Conservation (phyloP, 768 basidiomycete genomes). For the Pluteus cervinus region DNA sequence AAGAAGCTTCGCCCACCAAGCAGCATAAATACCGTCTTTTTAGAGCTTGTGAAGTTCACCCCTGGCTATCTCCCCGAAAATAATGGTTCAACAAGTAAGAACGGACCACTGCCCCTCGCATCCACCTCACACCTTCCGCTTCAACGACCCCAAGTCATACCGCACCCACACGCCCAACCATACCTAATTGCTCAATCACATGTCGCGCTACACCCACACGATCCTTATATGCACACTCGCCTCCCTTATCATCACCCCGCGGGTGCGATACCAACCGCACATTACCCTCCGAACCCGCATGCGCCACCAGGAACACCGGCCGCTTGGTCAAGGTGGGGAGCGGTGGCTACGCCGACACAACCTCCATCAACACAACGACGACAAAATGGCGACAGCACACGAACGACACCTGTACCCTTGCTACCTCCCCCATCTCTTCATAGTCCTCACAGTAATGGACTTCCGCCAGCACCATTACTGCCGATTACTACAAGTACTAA, state of each 20-base stretch:
- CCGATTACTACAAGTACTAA: too few relatives aligned
- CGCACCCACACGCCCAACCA: constrained; percentile 7
- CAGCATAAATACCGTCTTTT: constrained; percentile 62
- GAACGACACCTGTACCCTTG: constrained; percentile 31
- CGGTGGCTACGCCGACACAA: constrained; percentile 37
- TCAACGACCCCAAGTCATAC: constrained; percentile 11
- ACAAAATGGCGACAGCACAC: constrained; percentile 24
- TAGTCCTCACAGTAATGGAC: too few relatives aligned
- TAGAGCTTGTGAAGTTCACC: constrained; percentile 64
- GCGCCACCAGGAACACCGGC: constrained; percentile 13
- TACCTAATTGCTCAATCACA: constrained; percentile 14
- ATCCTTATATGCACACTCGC: background rate
- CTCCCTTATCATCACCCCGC: constrained; percentile 7
- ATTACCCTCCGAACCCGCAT: constrained; percentile 9
- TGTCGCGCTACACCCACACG: constrained; percentile 7
- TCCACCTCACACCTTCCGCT: constrained; percentile 18
- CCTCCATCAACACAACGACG: constrained; percentile 39
- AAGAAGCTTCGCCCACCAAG: constrained; percentile 60
- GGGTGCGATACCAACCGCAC: constrained; percentile 12
- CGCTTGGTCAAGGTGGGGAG: constrained; percentile 44
- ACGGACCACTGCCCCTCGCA: constrained; percentile 14
- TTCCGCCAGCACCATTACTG: too few relatives aligned
- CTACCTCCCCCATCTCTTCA: too few relatives aligned
- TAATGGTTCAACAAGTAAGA: constrained; percentile 16
- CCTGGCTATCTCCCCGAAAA: constrained; percentile 50